A percentile compares a stretch with the other conserved stretches of the same genome.
These are phyloP conservation scores for Boletus rex-veris DNA, from an alignment of 768 basidiomycete genomes.

Conservation along the genomic window DNA sequence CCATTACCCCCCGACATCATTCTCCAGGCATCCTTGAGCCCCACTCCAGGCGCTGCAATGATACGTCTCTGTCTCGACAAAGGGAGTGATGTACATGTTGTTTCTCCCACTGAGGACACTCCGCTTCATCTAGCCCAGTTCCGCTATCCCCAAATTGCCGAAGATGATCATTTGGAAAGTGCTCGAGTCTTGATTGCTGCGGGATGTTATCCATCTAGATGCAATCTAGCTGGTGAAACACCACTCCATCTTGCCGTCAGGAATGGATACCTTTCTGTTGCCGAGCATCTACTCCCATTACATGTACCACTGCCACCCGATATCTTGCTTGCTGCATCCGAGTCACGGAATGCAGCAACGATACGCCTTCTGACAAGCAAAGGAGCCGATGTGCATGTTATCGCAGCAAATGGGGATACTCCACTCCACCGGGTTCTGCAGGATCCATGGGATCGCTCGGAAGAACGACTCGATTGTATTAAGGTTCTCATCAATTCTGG, in stretches of 20 bases:
- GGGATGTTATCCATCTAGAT: slow-evolving; percentile 2
- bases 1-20: slow-evolving; percentile 1
- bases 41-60: background rate
- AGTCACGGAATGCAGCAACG: background rate
- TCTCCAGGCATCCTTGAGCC: background rate
- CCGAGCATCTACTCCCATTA: background rate
- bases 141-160: background rate
- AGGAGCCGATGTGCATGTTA: background rate
- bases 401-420: background rate
- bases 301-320: background rate
- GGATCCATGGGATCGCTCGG: too few species aligned
- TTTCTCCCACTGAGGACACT: background rate
- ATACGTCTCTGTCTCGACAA: background rate
- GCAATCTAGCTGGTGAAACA: background rate
- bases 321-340: background rate
- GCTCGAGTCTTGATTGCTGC: slow-evolving; percentile 3
- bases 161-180: background rate
- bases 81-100: background rate
- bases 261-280: background rate
- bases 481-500: background rate
- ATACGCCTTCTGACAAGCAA: background rate
- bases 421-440: background rate
- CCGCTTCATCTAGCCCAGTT: background rate
- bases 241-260: background rate
- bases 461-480: background rate